Percentiles rank a stretch among this genome's conserved stretches.
phyloP scores from a whole-genome alignment of 2,329 filamentous ascomycete genomes.

The Orbilia blumenaviensis region DNA sequence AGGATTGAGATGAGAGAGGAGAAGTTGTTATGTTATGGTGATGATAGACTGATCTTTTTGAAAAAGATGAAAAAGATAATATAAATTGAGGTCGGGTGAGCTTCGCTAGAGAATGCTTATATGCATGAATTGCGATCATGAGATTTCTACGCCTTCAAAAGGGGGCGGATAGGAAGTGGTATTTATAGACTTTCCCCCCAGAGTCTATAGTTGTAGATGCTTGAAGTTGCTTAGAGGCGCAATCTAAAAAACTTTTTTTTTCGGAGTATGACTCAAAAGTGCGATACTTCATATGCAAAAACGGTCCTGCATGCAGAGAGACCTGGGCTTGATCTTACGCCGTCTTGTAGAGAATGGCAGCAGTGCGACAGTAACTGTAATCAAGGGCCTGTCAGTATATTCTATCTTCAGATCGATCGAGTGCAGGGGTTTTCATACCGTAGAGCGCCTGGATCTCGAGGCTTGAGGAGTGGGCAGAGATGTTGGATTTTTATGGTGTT shows the following conservation, averaged over 20 bases:
- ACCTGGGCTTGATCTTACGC: background rate
- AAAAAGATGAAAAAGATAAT: background rate
- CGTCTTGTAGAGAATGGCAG: background rate
- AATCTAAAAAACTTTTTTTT: no score
- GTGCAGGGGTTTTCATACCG: background rate
- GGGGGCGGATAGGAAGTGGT: no score
- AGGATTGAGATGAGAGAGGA: background rate
- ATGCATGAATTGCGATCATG: conserved; percentile 16
- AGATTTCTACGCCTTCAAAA: background rate
- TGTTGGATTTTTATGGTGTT: conserved; percentile 1
- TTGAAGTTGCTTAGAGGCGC: conserved; percentile 4
- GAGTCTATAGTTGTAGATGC: background rate
- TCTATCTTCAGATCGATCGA: background rate
- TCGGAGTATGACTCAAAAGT: conserved; percentile 30
- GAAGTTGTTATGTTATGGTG: background rate
- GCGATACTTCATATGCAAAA: background rate
- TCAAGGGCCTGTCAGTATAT: background rate
- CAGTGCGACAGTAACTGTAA: background rate
- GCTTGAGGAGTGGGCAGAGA: background rate
- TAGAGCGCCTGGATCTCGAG: background rate
- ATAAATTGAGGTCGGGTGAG: background rate
- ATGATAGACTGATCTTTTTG: background rate
- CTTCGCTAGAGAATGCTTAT: background rate
- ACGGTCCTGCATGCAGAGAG: background rate
- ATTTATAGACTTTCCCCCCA: conserved; percentile 21